Conservation (phyloP, 2,329 filamentous ascomycete species). For the Calonectria crousiana region DNA sequence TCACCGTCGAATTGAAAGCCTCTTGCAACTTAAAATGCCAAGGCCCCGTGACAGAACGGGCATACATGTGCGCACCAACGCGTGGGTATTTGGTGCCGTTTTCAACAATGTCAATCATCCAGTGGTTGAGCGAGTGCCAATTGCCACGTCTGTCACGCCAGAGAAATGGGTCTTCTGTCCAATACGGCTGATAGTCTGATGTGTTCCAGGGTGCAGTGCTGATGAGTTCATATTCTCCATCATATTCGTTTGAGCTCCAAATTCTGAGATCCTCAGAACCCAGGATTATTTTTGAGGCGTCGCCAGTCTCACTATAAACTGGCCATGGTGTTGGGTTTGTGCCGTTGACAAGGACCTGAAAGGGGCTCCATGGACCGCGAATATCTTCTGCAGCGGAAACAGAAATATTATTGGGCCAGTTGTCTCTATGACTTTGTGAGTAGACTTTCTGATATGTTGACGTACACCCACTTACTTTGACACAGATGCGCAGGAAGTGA, state of each 20-base stretch:
- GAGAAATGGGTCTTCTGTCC: neutral
- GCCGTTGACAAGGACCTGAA: conserved; percentile 28
- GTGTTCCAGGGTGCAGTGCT: neutral
- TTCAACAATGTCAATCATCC: conserved; percentile 3
- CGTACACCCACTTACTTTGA: neutral
- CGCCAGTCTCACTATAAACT: neutral
- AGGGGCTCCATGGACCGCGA: conserved; percentile 33
- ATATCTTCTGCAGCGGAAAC: conserved; percentile 33
- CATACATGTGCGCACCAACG: conserved; percentile 1
- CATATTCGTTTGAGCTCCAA: neutral
- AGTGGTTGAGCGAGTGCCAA: neutral
- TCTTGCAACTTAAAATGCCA: neutral
- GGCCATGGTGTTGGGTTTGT: conserved; percentile 50
- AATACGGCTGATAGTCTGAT: neutral
- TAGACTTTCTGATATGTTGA: too few species aligned
- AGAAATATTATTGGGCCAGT: conserved; percentile 41
- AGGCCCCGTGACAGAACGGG: neutral
- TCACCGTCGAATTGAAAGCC: neutral
- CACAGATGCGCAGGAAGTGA: neutral
- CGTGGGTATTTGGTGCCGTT: neutral
- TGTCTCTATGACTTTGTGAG: neutral
- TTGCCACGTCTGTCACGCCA: neutral
- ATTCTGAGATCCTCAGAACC: neutral
- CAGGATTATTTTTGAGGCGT: neutral
- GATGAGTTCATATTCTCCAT: neutral